Conservation (phyloP, 1,139 yeast genomes). For the Yamadazyma conglobata region DNA sequence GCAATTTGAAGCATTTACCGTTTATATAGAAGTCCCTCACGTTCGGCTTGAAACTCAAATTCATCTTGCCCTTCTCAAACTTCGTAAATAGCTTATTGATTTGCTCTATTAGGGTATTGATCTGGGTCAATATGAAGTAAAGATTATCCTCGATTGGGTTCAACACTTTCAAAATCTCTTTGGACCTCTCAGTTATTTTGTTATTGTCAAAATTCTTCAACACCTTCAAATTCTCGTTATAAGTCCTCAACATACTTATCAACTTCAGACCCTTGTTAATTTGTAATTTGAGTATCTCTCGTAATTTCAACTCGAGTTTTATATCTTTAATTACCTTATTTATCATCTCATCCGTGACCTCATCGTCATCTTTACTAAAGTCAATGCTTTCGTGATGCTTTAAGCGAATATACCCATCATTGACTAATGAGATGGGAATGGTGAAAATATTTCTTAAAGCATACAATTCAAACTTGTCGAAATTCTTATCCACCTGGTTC, state of each 20-base stretch:
- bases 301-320: conserved; percentile 41
- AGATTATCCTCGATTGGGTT: conserved; percentile 55
- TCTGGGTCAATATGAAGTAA: conserved; percentile 41
- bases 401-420: conserved; percentile 63
- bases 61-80: conserved; percentile 20
- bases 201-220: conserved; percentile 19
- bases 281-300: conserved; percentile 41
- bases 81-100: conserved; percentile 32
- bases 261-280: conserved; percentile 36
- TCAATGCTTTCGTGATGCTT: conserved; percentile 64
- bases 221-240: conserved; percentile 28
- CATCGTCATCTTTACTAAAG: conserved; percentile 18
- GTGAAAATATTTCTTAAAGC: conserved; percentile 72
- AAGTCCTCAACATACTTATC: conserved; percentile 27
- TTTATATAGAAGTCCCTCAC: conserved; percentile 28
- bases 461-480: conserved; percentile 84
- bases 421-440: conserved; percentile 66
- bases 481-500: conserved; percentile 74
- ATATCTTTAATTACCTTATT: conserved; percentile 37
- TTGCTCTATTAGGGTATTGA: conserved; percentile 37
- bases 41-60: conserved; percentile 21
- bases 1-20: conserved; percentile 23
- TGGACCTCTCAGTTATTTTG: conserved; percentile 23
- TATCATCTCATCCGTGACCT: conserved; percentile 31
- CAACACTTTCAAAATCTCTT: conserved; percentile 34